phyloP scores from a whole-genome alignment of 768 basidiomycete genomes.

The Serendipita sp. region DNA sequence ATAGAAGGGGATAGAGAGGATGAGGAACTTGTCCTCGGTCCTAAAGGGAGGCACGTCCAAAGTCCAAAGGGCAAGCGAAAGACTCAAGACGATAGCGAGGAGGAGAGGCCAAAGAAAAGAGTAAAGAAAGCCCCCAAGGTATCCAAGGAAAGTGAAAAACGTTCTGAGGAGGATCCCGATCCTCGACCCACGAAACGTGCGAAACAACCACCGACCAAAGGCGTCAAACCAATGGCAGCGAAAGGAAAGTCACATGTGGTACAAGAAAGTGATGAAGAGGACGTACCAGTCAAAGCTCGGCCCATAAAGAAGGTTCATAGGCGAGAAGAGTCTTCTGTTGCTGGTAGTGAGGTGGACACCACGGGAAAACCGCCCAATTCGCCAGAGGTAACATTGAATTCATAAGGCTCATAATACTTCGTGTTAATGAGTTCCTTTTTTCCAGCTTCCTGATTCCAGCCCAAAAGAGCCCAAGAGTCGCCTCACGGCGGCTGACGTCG shows the following conservation, averaged over 20 bases:
- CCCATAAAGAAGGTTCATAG: not conserved
- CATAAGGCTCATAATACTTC: not conserved
- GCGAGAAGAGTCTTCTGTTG: not conserved
- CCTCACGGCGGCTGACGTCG: not conserved
- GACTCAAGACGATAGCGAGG: not conserved
- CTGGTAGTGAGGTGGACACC: not conserved
- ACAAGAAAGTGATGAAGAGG: not conserved
- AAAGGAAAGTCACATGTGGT: conserved; percentile 12
- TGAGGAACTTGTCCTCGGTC: too few relatives aligned
- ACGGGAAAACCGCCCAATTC: not conserved
- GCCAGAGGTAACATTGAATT: not conserved
- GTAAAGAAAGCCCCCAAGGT: not conserved
- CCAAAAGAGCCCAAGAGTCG: not conserved
- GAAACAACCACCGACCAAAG: conserved; percentile 19
- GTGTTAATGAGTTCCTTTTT: not conserved
- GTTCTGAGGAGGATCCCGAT: not conserved
- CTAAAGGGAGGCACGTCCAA: not conserved
- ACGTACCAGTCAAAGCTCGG: not conserved
- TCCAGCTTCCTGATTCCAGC: not conserved
- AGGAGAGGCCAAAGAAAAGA: not conserved
- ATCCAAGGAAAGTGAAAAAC: not conserved
- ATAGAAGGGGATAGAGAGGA: not conserved
- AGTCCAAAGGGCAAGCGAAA: conserved; percentile 2
- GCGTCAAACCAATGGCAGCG: conserved; percentile 11
- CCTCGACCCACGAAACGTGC: not conserved